Base-by-base conservation (phyloP, 2,329 filamentous ascomycete genomes). In the Verticillium tricorpus region DNA sequence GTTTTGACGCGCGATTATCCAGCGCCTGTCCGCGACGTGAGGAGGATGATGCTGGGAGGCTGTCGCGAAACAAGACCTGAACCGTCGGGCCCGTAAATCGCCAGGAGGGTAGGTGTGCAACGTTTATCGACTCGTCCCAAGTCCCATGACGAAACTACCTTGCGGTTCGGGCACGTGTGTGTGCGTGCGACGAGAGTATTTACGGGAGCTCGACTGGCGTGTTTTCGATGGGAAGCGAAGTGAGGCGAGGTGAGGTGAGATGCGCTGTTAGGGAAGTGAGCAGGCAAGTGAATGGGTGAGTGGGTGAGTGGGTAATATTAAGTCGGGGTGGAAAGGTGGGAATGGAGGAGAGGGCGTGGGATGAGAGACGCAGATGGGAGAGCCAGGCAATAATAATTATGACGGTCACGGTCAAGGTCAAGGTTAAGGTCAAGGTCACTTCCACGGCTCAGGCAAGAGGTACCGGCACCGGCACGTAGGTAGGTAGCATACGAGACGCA, bases 1-100 rank as follows among this genome's bases (percentile, higher is more conserved):
- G 19, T 67, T 71, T 78, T 78, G 71, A 77, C 77, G 77, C 77
- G 77, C 77, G 76, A 78, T 79, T 78, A 78, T 71, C 71, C 71
- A 76, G 74, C 75, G 75, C 70, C 73, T 76, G 75, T 71, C 68
- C 69, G 69, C 71, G 69, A 66, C n/a, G 56, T 25, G 40, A 55
- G 45, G 31, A 45, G 28, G 37, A n/a, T 50, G 57, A 39, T 28
- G 25, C 37, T 31, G 37, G 39, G 15, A 39, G 54, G 25, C 17
- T 56, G 54, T 17, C n/a, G 54, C 54, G 17, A 25, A 17, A 34
- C 8, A 34, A 56, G 54, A 50, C n/a, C 45, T 50, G n/a, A n/a
- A 50, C 19, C 45, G 45, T 22, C 45, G 45, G 19, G 19, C 14
- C 19, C 9, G 45, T 9, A 22, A 22, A 50, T 50, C 17, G 39